Evolutionary conservation across 1,284 basidiomycete genomes (phyloP), one percentile per base, ranked within the genome.

Genomic region (Apiotrichum sp.): DNA sequence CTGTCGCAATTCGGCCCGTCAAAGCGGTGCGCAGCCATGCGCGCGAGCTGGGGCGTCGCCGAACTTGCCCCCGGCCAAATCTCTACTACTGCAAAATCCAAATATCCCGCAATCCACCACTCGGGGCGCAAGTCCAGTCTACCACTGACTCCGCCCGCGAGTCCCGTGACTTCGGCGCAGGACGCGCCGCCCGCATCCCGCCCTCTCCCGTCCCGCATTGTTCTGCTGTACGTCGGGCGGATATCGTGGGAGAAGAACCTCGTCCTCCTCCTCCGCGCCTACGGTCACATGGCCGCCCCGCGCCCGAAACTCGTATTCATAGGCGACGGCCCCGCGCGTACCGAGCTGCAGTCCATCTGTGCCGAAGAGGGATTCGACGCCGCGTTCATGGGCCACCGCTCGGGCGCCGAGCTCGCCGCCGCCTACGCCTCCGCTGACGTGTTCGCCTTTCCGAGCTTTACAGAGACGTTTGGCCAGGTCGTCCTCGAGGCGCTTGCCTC

Each of bases 201-300:
- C 36, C 9, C 11, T 29, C 58, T 62, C 50, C 63, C 59, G 50
- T 50, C 53, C n/a, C 70, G 67, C 41, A 59, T 65, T 2, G 75
- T 74, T 32, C 62, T 71, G 9, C 73, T 74, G 49, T 78, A 73
- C 59, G 74, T 76, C 16, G 75, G 76, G 6, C 55, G 76, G 53
- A 65, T 77, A 69, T 80, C 78, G 3, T 82, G 80, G 79, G 82
- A 83, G 68, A 83, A 83, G 71, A 83, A 83, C 65, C 77, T 83
- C 3, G 72, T 78, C n/a, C 74, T 83, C 6, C 71, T 83, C 5
- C 75, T 83, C 48, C 73, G 78, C 49, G 79, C 81, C 1, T 80
- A 80, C 64, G 62, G 66, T 5, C 58, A 70, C 5, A 67, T 81
- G 3, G 66, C 55, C 53, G 56, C 59, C 53, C 54, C 51, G 31